Evolutionary conservation across 371 early-diverging fungal species (phyloP).

Genomic region (Mortierella sp.): DNA sequence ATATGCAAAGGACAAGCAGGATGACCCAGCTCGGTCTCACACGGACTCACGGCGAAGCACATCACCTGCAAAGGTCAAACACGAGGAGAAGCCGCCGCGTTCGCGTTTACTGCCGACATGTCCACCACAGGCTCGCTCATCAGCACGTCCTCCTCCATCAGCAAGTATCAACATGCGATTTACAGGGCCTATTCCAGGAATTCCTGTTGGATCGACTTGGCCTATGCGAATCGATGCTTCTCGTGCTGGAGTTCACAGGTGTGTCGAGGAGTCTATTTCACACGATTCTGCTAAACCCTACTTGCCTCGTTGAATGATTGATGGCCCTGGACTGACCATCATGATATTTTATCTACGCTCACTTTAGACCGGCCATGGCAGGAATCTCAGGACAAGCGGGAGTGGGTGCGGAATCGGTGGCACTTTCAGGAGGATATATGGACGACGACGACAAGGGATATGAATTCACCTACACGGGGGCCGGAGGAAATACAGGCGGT

Average conservation of each 20-base stretch:
- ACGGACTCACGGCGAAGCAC: no score
- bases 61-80: no score
- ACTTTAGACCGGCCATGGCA: conserved; percentile 62
- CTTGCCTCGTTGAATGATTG: neutral
- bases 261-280: neutral
- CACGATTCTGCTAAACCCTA: no score
- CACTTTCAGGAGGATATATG: conserved; percentile 66
- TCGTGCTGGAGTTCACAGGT: conserved; percentile 72
- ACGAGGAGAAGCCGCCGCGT: no score
- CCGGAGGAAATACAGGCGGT: conserved; percentile 62
- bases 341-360: neutral
- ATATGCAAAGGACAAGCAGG: neutral
- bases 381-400: conserved; percentile 64
- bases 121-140: neutral
- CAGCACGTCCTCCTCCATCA: neutral
- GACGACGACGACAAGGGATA: conserved; percentile 72
- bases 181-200: conserved; percentile 71
- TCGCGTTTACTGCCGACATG: no score
- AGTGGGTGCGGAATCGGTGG: conserved; percentile 67
- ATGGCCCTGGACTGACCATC: neutral
- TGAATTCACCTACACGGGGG: conserved; percentile 70
- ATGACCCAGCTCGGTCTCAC: neutral
- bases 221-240: conserved; percentile 57
- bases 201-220: conserved; percentile 72
- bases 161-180: neutral